Evolutionary conservation across 768 basidiomycete species (phyloP).

Genomic region (Kwoniella bestiolae): DNA sequence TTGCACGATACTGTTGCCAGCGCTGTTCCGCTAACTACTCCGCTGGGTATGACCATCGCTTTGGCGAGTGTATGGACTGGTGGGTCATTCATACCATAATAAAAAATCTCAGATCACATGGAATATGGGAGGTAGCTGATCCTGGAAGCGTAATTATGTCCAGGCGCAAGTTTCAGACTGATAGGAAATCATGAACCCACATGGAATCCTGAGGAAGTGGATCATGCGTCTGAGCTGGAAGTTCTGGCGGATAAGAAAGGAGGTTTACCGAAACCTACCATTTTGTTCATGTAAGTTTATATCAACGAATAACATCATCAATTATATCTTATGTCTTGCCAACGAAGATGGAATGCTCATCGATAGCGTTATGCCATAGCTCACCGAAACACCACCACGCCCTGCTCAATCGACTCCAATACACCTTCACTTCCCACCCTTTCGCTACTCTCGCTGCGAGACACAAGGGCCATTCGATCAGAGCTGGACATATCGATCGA

Average conservation of each 20-base stretch:
- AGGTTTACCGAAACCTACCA: conserved; percentile 63
- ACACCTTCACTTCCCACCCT: conserved; percentile 63
- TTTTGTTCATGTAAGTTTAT: conserved; percentile 67
- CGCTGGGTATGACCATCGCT: conserved; percentile 80
- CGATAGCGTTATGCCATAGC: conserved; percentile 27
- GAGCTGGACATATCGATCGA: conserved; percentile 75
- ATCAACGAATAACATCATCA: no score
- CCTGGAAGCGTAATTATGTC: no score
- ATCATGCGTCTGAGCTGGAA: conserved; percentile 33
- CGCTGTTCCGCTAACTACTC: conserved; percentile 70
- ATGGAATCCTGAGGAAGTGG: conserved; percentile 33
- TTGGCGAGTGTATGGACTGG: conserved; percentile 65
- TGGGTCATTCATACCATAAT: conserved; percentile 18
- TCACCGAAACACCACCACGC: conserved; percentile 66
- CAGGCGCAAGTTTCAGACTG: conserved; percentile 50
- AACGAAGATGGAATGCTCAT: background rate
- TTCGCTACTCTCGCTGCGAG: conserved; percentile 71
- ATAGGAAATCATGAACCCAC: conserved; percentile 30
- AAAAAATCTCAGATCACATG: no score
- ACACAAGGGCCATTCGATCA: conserved; percentile 73
- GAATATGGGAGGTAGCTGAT: no score
- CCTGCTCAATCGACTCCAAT: conserved; percentile 64
- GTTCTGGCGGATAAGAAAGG: conserved; percentile 19
- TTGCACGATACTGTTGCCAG: conserved; percentile 78
- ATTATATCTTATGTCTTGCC: background rate